Evolutionary conservation across 805 yeast species (phyloP), one percentile per base, ranked within the genome.

Genomic region (Saturnispora saitoi): DNA sequence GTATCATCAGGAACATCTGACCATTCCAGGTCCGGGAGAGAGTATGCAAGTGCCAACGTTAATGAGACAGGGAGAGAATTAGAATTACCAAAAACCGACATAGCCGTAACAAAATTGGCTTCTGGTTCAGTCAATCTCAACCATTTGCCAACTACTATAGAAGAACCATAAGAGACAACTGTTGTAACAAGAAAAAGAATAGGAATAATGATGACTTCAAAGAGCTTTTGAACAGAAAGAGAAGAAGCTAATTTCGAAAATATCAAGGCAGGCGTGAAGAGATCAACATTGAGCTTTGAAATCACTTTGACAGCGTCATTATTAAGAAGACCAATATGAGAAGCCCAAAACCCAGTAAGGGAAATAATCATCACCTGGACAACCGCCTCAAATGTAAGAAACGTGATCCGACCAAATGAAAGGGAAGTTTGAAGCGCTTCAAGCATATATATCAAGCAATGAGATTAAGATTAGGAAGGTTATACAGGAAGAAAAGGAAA

Each of bases 1-100:
- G 73, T 67, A 60, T 85, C 95, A 58, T 78, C 75, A 8, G 73
- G 77, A 37, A 84, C 70, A 52, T 80, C 83, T 49, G 80, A 86
- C 95, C 95, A 85, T 44, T 80, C 75, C 51, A 85, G 70, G 53
- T 80, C 78, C 2, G 93, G 95, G 51, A 85, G 69, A 0, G 91
- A 81, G 60, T 81, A 82, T 1, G 90, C 81, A 54, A 85, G 70
- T 1, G 95, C 83, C 49, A 93, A 70, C 1, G 93, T 85, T 55
- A 93, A 73, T 0, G 96, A 88, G 1, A 91, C 98, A 0, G 99
- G 98, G 48, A 91, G 75, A 10, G 95, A 86, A 70, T 91, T 91
- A 40, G 96, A 87, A 67, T 91, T 93, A 47, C 97, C 98, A 67
- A 91, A 91, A 5, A 90, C 96, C 2, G 93, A 88, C 95, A 93